phyloP scores from a whole-genome alignment of 2,329 filamentous ascomycete genomes.

The Akanthomyces uredinophilus region DNA sequence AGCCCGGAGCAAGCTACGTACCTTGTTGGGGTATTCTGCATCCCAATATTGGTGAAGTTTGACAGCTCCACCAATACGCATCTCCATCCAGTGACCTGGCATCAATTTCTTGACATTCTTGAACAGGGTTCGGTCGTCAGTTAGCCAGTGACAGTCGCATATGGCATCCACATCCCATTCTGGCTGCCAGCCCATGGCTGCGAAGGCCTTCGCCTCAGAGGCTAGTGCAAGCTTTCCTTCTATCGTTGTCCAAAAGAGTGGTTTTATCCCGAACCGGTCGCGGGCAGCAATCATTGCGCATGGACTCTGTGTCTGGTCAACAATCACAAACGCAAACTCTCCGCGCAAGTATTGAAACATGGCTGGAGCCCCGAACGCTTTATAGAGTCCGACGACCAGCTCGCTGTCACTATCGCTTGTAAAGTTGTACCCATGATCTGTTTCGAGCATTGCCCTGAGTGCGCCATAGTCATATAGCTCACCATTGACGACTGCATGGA shows the following conservation, averaged over 20 bases:
- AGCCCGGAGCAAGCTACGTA: constrained; percentile 16
- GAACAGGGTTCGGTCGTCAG: constrained; percentile 44
- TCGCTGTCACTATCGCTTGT: constrained; percentile 44
- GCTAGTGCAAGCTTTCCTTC: constrained; percentile 40
- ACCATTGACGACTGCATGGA: constrained; percentile 56
- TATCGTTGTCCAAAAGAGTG: constrained; percentile 45
- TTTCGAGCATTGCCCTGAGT: constrained; percentile 32
- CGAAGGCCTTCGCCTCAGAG: constrained; percentile 50
- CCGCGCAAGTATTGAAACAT: constrained; percentile 2
- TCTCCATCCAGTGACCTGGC: constrained; percentile 40
- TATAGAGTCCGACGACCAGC: constrained; percentile 42
- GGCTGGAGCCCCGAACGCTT: background rate
- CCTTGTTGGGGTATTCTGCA: constrained; percentile 47
- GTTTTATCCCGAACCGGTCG: constrained; percentile 54
- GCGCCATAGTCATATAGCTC: constrained; percentile 52
- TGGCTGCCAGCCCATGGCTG: constrained; percentile 44
- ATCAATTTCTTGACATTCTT: constrained; percentile 39
- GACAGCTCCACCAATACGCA: constrained; percentile 26
- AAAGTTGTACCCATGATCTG: constrained; percentile 38
- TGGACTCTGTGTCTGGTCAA: constrained; percentile 34
- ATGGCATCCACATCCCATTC: constrained; percentile 48
- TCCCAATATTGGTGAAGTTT: constrained; percentile 48
- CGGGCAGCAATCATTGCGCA: constrained; percentile 39
- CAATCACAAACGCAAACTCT: constrained; percentile 22
- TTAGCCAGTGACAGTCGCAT: constrained; percentile 34